Evolutionary conservation across 2,329 filamentous ascomycete genomes (phyloP), one percentile per base, ranked within the genome.

Genomic region (Phoma sp.): DNA sequence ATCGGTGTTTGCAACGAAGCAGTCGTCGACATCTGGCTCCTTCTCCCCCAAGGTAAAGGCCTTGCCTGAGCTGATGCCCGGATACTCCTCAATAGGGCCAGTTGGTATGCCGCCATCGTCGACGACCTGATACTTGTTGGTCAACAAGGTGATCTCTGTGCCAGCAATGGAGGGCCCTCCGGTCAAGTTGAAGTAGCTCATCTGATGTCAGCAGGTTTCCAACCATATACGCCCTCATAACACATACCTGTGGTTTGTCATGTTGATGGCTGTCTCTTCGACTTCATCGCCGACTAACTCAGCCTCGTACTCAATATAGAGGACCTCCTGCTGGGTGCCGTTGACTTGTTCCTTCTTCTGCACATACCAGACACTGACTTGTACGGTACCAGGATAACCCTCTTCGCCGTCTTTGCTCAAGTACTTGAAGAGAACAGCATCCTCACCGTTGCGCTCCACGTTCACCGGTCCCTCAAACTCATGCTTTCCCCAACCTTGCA

Each of bases 171-270:
- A 86, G 11, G 83, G 75, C 6, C 74, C 75, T 32, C 76, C 77
- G 37, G 80, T 80, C 43, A 96, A 84, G 65, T 89, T 91, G 76
- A 93, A 89, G 67, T 87, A 87, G 67, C 84, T 87, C 53, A 2
- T 9, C 14, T 20, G 12, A 5, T 30, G 50, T 56, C 7, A 58
- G 36, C n/a, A 23, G n/a, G 15, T n/a, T 9, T 15, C n/a, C 3
- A 25, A 12, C 21, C 1, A 9, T n/a, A 3, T n/a, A 11, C 12
- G 1, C n/a, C 7, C 15, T 7, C 12, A 14, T 17, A 23, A 14
- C 7, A 73, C 80, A 64, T 76, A 92, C 89, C 91, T 96, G 80
- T 99, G 93, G 79, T 98, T 99, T 42, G 95, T 98, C 78, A 98
- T 84, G 77, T 93, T 96, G 73, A 98, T 85, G 34, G 87, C 87